These are phyloP conservation scores for Backusella circina DNA, from an alignment of 192 early-diverging fungal genomes.

Conservation along the genomic window DNA sequence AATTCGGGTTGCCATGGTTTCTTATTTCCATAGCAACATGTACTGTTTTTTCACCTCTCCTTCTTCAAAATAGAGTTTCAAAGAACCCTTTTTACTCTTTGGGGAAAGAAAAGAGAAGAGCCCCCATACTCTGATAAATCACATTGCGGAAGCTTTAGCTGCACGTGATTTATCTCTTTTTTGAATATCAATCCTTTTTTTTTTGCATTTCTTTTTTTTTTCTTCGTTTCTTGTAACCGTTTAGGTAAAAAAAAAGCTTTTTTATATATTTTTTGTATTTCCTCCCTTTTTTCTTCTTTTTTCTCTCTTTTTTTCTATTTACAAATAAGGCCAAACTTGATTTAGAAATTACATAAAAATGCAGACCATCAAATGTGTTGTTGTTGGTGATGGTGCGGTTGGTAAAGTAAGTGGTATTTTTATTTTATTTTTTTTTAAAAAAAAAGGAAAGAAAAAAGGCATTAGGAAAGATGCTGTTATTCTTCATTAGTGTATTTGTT, in stretches of 20 bases:
- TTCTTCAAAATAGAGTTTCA: neutral
- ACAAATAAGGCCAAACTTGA: neutral
- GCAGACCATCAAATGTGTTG: constrained; percentile 84
- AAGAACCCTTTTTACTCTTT: neutral
- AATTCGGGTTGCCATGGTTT: neutral
- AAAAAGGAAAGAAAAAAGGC: neutral
- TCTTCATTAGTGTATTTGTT: neutral
- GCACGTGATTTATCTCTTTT: constrained; percentile 4
- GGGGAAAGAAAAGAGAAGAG: neutral
- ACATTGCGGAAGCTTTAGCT: neutral
- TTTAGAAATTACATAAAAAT: constrained; percentile 31
- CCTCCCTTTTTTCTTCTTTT: neutral
- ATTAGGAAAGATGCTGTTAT: neutral
- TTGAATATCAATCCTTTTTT: constrained; percentile 19
- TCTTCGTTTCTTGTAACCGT: neutral
- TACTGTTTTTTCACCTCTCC: neutral
- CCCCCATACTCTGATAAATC: neutral
- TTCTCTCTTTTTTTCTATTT: neutral
- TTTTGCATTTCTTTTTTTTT: constrained; percentile 10
- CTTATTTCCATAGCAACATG: neutral
- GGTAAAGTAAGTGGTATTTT: constrained; percentile 53
- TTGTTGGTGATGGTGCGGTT: constrained; percentile 76
- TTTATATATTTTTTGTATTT: neutral
- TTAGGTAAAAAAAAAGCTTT: constrained; percentile 2
- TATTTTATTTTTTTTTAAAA: neutral